Base-by-base conservation (phyloP, 1,284 basidiomycete species). In the Serendipita sp. region DNA sequence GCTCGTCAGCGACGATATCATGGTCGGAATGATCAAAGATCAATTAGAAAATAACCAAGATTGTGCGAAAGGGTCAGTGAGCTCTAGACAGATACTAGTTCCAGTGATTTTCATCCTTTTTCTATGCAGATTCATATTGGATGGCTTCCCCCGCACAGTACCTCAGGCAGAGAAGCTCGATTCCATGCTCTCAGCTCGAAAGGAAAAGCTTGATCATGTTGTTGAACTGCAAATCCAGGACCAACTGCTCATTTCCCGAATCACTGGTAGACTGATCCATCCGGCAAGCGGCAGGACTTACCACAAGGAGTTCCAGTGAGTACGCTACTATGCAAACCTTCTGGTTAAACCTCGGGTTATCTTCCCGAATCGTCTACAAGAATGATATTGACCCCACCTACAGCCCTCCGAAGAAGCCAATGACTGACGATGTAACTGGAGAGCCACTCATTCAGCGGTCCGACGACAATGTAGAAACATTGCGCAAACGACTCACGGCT, bases 101-200 rank as follows among this genome's bases (percentile, higher is more conserved):
- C 38, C 6, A 32, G n/a, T 2, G 26, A 15, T 60, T 22, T 22
- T 35, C 22, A 29, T 10, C 32, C 35, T n/a, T 30, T 12, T 15
- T 8, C 34, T 15, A 13, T 53, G 26, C 64, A 96, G 93, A 58
- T 99, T 99, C 76, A 96, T 99, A 67, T 82, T 99, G 60, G 95
- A 99, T 71, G 95, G 95, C 22, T 99, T 99, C 84, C 95, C 95
- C 41, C 89, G 96, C 60, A 99, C 95, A 13, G 92, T 97, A 45
- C 86, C 90, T n/a, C 96, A 99, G 72, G 96, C 95, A 3, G 84
- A 93, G 76, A 99, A 97, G 76, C 85, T 99, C 66, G 95, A 97
- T 73, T 76, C 78, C 67, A 98, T 99, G 95, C 83, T 99, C 60
- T 72, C 77, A 22, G 74, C 71, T 13, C 86, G 91, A 71, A 84